Conservation (phyloP, 2,329 filamentous ascomycete genomes). For the Cryphonectria radicalis region DNA sequence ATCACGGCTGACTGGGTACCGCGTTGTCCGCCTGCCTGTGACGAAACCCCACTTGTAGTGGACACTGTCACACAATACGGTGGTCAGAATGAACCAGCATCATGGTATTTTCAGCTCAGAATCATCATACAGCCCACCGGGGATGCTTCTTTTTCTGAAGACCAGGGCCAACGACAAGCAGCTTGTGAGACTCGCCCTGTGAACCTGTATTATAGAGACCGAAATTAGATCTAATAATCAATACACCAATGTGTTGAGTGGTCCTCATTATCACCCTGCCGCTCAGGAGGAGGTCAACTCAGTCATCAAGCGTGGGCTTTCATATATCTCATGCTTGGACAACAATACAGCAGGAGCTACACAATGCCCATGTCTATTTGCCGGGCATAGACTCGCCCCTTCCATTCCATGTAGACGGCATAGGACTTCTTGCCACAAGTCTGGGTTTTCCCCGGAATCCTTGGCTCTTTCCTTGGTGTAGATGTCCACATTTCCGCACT, state of each 20-base stretch:
- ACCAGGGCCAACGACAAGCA: neutral
- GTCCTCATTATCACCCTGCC: too few species aligned
- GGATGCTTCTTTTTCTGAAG: neutral
- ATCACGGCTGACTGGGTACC: neutral
- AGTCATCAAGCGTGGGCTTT: neutral
- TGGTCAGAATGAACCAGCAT: neutral
- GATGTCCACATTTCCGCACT: slow-evolving; percentile 34
- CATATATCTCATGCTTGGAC: neutral
- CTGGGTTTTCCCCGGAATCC: neutral
- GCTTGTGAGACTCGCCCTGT: neutral
- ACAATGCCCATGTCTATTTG: slow-evolving; percentile 4
- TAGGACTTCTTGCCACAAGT: neutral
- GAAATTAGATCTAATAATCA: neutral
- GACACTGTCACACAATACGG: neutral
- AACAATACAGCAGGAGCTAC: neutral
- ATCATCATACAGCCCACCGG: neutral
- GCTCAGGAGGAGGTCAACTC: neutral
- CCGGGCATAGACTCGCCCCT: slow-evolving; percentile 12
- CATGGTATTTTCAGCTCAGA: neutral
- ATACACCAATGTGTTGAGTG: neutral
- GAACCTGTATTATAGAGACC: neutral
- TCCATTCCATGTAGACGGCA: slow-evolving; percentile 5
- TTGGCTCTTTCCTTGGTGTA: slow-evolving; percentile 12
- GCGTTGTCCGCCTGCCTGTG: neutral
- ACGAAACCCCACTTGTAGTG: neutral